Evolutionary conservation across 495 filamentous ascomycete genomes (phyloP), one percentile per base, ranked within the genome.

Genomic region (Trichoderma gamsii): DNA sequence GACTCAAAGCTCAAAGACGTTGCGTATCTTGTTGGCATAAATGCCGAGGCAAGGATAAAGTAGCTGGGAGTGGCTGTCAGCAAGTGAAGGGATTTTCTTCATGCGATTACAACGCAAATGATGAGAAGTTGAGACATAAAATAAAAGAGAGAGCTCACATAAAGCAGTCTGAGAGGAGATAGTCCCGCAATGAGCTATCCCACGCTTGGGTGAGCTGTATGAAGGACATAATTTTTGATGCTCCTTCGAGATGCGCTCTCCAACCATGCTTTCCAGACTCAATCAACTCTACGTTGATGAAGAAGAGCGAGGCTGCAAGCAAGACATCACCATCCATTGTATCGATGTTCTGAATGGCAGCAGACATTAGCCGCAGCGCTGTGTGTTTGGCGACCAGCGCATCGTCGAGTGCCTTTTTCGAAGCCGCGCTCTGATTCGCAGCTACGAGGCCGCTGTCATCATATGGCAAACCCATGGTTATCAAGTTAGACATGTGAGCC

Each of bases 201-300:
- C 44, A 32, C 4, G 65, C 44, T 44, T 66, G 11, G 65, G 41
- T 66, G 9, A 46, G 65, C 27, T 51, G 41, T 44, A 72, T 71
- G 56, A 65, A 74, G 70, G 68, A 44, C 66, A 85, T 78, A 4
- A 86, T 72, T 12, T 72, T 76, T 38, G 79, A 79, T 2, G 81
- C 83, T 6, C 79, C 82, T 68, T 82, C 76, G 38, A 87, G 76
- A 71, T 87, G 85, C 65, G 76, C 76, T 43, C 82, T 81, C 85
- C 85, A 87, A 12, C 77, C 79, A 32, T 82, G 82, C 65, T 77
- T 82, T 0, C 84, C 84, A 7, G 83, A 84, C 72, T 87, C 85
- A 32, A 87, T 78, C 11, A 87, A 77, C 69, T 86, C 80, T 21
- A 87, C 76, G 64, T 87, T 85, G 68, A 87, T 80, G 49, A 87